These are phyloP conservation scores for Blastocystis sp. DNA, from an alignment of 352 stramenopile genomes.

Conservation along the genomic window DNA sequence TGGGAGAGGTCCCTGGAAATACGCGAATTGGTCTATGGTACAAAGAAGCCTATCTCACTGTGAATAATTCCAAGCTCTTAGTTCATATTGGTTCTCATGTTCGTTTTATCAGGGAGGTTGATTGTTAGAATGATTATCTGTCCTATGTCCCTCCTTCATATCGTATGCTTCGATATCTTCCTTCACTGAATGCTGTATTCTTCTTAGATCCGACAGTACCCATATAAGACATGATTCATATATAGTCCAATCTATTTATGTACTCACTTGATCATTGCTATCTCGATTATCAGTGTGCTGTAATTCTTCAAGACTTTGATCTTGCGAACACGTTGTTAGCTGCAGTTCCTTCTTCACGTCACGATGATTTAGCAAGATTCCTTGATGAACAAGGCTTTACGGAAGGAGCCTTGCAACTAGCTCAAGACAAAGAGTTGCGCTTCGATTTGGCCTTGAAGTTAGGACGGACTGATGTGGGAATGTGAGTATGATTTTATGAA, in stretches of 20 bases:
- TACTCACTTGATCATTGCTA: constrained; percentile 86
- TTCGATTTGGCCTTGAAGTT: constrained; percentile 96
- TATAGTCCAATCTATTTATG: constrained; percentile 83
- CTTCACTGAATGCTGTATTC: constrained; percentile 94
- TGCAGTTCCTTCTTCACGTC: constrained; percentile 72
- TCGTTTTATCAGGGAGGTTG: constrained; percentile 96
- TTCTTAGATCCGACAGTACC: constrained; percentile 87
- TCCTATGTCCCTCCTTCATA: constrained; percentile 85
- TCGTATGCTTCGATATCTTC: constrained; percentile 95
- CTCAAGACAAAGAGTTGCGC: constrained; percentile 84
- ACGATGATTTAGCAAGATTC: constrained; percentile 86
- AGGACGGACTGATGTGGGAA: constrained; percentile 84
- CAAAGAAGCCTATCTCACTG: constrained; percentile 69
- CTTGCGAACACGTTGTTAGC: constrained; percentile 91
- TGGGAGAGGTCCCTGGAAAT: constrained; percentile 92
- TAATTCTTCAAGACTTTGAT: constrained; percentile 96
- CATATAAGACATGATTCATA: neutral
- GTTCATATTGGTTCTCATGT: constrained; percentile 75
- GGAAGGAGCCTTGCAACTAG: constrained; percentile 86
- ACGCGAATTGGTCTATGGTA: constrained; percentile 89
- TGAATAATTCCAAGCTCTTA: constrained; percentile 98
- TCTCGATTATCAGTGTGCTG: constrained; percentile 97
- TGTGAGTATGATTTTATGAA: constrained; percentile 79
- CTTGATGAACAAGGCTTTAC: constrained; percentile 97
- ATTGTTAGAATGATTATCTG: constrained; percentile 93